Conservation (phyloP, 2,329 filamentous ascomycete species). For the Aspergillus alliaceus region DNA sequence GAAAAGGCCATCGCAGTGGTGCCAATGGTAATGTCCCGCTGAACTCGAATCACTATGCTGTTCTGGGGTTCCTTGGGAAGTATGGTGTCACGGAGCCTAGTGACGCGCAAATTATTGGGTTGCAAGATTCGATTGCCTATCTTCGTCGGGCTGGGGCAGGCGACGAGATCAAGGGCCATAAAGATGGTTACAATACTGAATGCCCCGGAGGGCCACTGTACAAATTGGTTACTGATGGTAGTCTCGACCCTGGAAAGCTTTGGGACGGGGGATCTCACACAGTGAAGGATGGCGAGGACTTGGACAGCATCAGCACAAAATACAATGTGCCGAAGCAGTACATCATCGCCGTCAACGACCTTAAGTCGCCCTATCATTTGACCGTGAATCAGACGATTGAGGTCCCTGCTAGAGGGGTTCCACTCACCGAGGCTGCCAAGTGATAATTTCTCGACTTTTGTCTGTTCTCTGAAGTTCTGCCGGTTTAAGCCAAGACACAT, state of each 20-base stretch:
- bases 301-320: background rate
- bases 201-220: constrained; percentile 4
- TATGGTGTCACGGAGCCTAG: constrained; percentile 2
- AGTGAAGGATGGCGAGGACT: background rate
- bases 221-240: constrained; percentile 1
- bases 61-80: constrained; percentile 9
- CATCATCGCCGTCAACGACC: constrained; percentile 4
- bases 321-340: constrained; percentile 7
- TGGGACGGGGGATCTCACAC: constrained; percentile 1
- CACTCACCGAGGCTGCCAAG: background rate
- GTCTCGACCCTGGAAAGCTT: constrained; percentile 2
- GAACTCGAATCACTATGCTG: constrained; percentile 11
- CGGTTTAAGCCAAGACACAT: too few species aligned
- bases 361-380: background rate
- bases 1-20: constrained; percentile 4
- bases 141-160: constrained; percentile 2
- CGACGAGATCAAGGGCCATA: constrained; percentile 7
- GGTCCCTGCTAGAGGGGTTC: background rate
- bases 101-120: background rate
- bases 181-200: constrained; percentile 6
- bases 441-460: too few species aligned
- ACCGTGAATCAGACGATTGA: background rate
- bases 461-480: too few species aligned
- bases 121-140: constrained; percentile 9
- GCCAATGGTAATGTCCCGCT: constrained; percentile 6